phyloP scores from a whole-genome alignment of 495 filamentous ascomycete species.

The Penicillium alfredii region DNA sequence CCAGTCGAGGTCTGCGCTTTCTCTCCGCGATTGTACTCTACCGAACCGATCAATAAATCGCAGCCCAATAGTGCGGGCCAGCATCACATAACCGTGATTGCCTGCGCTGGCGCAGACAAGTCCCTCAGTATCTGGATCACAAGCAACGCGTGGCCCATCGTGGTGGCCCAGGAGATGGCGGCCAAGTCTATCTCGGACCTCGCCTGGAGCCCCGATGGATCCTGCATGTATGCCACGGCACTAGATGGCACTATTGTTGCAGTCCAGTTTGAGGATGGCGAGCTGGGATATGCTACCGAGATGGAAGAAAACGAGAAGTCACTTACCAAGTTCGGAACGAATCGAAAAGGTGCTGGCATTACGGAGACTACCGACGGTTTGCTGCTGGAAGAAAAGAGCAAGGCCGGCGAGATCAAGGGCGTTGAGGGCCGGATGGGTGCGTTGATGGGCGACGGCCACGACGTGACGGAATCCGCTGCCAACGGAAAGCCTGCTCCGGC shows the following conservation, averaged over 20 bases:
- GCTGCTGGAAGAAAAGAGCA: conserved; percentile 83
- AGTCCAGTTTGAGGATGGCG: conserved; percentile 63
- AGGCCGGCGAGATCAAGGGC: conserved; percentile 78
- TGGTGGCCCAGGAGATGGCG: conserved; percentile 80
- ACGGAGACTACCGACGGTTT: conserved; percentile 85
- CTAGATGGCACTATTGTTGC: conserved; percentile 82
- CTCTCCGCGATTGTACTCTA: conserved; percentile 84
- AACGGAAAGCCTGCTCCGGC: conserved; percentile 38
- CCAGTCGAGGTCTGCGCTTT: conserved; percentile 97
- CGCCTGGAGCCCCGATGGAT: conserved; percentile 90
- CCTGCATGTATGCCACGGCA: conserved; percentile 75
- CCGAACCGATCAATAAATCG: conserved; percentile 50
- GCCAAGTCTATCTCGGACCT: conserved; percentile 89
- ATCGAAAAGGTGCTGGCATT: conserved; percentile 77
- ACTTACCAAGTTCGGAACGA: conserved; percentile 85
- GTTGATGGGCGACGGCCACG: conserved; percentile 77
- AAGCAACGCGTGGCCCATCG: conserved; percentile 79
- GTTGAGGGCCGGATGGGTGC: conserved; percentile 95
- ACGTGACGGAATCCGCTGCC: conserved; percentile 23
- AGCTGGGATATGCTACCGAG: conserved; percentile 66
- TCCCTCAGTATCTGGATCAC: conserved; percentile 96
- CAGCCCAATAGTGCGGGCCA: conserved; percentile 35
- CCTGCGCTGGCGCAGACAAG: conserved; percentile 94
- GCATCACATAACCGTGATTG: conserved; percentile 82
- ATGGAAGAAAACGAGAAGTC: conserved; percentile 87